Conservation (phyloP, 1,284 basidiomycete genomes). For the Porogramme epimiltina region DNA sequence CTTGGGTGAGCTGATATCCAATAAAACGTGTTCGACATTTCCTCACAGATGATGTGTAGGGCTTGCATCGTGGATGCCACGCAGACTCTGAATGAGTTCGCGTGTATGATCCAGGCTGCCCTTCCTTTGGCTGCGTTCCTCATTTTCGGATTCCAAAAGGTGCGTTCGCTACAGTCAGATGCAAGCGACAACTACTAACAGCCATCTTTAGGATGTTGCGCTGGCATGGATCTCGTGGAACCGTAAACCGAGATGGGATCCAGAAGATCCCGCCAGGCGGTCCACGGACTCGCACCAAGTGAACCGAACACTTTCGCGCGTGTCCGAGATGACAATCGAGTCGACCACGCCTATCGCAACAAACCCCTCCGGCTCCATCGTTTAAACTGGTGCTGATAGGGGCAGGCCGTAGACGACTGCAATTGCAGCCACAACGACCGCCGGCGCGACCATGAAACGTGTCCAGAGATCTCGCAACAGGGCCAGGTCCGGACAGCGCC, state of each 20-base stretch:
- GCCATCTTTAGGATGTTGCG: conserved; percentile 37
- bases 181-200: not conserved
- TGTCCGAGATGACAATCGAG: conserved; percentile 14
- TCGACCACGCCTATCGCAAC: conserved; percentile 16
- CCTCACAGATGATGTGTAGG: conserved; percentile 23
- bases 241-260: conserved; percentile 8
- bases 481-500: too few species aligned
- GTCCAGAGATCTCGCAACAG: too few species aligned
- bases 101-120: conserved; percentile 55
- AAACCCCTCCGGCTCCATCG: conserved; percentile 8
- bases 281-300: conserved; percentile 3
- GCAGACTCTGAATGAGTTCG: conserved; percentile 33
- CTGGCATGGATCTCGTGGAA: conserved; percentile 37
- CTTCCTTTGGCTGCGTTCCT: conserved; percentile 48
- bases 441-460: too few species aligned
- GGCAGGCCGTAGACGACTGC: too few species aligned
- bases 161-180: conserved; percentile 17
- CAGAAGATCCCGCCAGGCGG: conserved; percentile 1
- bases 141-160: conserved; percentile 51
- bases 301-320: conserved; percentile 4
- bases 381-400: too few species aligned
- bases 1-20: conserved; percentile 9
- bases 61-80: conserved; percentile 45
- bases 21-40: not conserved
- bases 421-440: too few species aligned